A percentile compares a stretch with the other conserved stretches of the same genome.
Evolutionary conservation across 441 rosid species (phyloP).

Genomic region (Syzygium malaccense): DNA sequence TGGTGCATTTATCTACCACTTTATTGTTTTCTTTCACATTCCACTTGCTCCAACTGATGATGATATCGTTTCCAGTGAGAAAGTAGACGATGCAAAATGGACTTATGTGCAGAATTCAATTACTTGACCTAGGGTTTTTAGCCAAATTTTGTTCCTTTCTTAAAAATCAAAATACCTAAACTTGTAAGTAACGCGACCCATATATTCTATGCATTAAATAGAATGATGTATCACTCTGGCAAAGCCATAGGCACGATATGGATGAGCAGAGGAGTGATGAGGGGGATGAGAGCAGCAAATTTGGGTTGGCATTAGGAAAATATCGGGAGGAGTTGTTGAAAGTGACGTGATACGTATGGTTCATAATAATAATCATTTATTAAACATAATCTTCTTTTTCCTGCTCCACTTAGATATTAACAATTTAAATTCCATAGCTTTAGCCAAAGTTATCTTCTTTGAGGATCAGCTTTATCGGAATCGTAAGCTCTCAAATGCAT

Average conservation of each 20-base stretch:
- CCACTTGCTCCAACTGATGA: not conserved
- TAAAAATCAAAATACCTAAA: not conserved
- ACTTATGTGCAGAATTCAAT: not conserved
- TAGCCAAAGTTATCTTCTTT: not conserved
- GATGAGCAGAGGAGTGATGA: not conserved
- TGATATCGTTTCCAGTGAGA: not conserved
- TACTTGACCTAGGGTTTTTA: not conserved
- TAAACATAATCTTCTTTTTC: not conserved
- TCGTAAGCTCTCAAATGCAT: not conserved
- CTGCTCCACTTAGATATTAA: not conserved
- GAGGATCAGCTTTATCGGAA: not conserved
- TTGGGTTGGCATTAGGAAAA: not conserved
- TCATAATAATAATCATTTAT: not conserved
- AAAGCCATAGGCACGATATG: not conserved
- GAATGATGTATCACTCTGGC: not conserved
- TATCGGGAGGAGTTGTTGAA: not conserved
- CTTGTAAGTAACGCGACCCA: not conserved
- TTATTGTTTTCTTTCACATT: not conserved
- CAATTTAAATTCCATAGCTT: not conserved
- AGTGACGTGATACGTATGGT: not conserved
- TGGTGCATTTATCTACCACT: not conserved
- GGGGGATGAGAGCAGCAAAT: not conserved
- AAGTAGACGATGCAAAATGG: not conserved
- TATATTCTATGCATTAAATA: not conserved
- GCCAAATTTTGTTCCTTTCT: not conserved